Percentiles rank a stretch among this genome's conserved stretches.
Evolutionary conservation across 2,329 filamentous ascomycete genomes (phyloP).

Genomic region (Trichoderma koningiopsis): DNA sequence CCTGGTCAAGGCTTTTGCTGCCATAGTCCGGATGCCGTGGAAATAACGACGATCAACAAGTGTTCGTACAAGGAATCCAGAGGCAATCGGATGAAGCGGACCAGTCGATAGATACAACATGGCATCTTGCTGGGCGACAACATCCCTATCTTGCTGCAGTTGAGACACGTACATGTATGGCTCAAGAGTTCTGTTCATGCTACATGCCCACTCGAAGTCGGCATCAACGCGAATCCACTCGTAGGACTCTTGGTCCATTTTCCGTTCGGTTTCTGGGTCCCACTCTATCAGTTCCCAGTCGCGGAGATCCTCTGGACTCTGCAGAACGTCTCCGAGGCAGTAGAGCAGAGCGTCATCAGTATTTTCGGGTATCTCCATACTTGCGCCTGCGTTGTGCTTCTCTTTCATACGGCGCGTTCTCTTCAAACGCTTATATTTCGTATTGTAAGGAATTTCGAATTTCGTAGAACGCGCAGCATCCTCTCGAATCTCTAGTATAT

Average conservation of each 20-base stretch:
- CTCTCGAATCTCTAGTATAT: constrained; percentile 94
- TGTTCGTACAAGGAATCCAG: constrained; percentile 86
- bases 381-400: constrained; percentile 59
- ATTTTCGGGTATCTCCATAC: constrained; percentile 60
- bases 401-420: constrained; percentile 82
- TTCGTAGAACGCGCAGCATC: constrained; percentile 71
- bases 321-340: constrained; percentile 87
- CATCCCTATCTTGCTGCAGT: constrained; percentile 93
- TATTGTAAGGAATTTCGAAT: constrained; percentile 97
- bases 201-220: constrained; percentile 97
- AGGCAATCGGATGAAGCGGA: constrained; percentile 77
- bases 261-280: constrained; percentile 82
- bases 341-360: constrained; percentile 85
- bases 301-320: constrained; percentile 75
- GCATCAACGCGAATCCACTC: constrained; percentile 99
- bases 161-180: constrained; percentile 98
- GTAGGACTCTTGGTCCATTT: constrained; percentile 94
- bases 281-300: constrained; percentile 88
- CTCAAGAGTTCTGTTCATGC: constrained; percentile 78
- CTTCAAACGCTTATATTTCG: constrained; percentile 97
- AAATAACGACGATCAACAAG: constrained; percentile 92
- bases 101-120: constrained; percentile 71
- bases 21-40: constrained; percentile 86
- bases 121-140: constrained; percentile 81
- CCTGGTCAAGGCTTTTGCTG: constrained; percentile 74